Percentiles rank a stretch among this genome's conserved stretches.
These are phyloP conservation scores for Cyphellophora europaea DNA, from an alignment of 2,329 filamentous ascomycete species.

Conservation along the genomic window DNA sequence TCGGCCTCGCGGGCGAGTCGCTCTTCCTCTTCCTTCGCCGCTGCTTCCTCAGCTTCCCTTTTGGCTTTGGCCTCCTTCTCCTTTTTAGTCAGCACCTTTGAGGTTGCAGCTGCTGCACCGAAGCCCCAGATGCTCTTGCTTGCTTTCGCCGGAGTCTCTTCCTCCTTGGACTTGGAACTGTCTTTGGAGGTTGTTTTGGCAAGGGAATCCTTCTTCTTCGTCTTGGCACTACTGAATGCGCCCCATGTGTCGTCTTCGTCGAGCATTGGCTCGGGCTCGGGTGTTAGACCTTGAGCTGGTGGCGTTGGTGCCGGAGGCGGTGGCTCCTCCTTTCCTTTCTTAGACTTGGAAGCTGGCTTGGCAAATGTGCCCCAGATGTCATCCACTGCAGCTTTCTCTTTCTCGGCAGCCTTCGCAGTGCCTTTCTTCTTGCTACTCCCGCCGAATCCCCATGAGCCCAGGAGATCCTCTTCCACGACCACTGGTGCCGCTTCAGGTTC, in stretches of 20 bases:
- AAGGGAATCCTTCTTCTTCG: constrained; percentile 32
- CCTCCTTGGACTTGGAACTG: constrained; percentile 23
- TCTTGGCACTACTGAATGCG: constrained; percentile 25
- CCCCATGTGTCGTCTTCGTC: constrained; percentile 28
- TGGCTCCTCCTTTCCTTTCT: constrained; percentile 32
- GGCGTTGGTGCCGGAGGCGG: constrained; percentile 40
- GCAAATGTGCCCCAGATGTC: constrained; percentile 24
- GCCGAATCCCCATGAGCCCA: constrained; percentile 20
- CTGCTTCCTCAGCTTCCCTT: constrained; percentile 25
- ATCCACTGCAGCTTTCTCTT: constrained; percentile 25
- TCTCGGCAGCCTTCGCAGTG: constrained; percentile 36
- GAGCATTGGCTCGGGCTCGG: constrained; percentile 28
- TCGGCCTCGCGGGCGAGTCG: constrained; percentile 21
- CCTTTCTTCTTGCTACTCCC: constrained; percentile 39
- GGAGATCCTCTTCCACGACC: constrained; percentile 23
- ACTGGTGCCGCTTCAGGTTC: constrained; percentile 21
- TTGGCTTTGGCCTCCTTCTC: constrained; percentile 39
- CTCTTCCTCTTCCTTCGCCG: constrained; percentile 20
- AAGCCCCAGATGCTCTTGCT: constrained; percentile 35
- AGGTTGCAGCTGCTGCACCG: constrained; percentile 26
- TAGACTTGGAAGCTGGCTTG: constrained; percentile 33
- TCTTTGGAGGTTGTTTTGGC: constrained; percentile 20
- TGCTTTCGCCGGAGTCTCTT: constrained; percentile 28
- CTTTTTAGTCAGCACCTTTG: constrained; percentile 33
- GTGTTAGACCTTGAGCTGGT: constrained; percentile 33